Evolutionary conservation across 2,329 filamentous ascomycete species (phyloP).

Genomic region (Cladosporium sp.): DNA sequence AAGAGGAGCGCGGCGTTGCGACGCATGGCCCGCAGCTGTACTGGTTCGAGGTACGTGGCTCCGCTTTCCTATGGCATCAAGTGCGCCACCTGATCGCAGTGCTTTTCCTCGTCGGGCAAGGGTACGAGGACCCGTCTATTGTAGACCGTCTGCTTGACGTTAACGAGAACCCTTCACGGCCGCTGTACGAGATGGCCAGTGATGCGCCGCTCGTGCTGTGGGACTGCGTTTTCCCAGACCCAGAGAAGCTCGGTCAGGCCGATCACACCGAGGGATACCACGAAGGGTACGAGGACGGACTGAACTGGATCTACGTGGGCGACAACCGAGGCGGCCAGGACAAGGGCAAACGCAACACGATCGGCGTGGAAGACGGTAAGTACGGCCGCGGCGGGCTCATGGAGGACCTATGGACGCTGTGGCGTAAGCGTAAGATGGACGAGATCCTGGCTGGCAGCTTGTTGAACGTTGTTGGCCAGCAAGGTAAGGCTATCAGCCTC

Average conservation of each 20-base stretch:
- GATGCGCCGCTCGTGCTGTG: slow-evolving; percentile 90
- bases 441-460: slow-evolving; percentile 79
- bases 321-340: slow-evolving; percentile 55
- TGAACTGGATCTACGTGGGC: slow-evolving; percentile 79
- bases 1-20: slow-evolving; percentile 8
- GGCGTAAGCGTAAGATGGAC: slow-evolving; percentile 85
- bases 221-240: slow-evolving; percentile 84
- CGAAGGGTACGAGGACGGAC: slow-evolving; percentile 54
- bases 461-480: slow-evolving; percentile 60
- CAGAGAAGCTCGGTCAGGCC: slow-evolving; percentile 42
- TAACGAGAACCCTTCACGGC: slow-evolving; percentile 69
- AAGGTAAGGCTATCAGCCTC: slow-evolving; percentile 35
- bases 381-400: slow-evolving; percentile 68
- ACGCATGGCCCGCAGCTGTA: slow-evolving; percentile 66
- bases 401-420: slow-evolving; percentile 77
- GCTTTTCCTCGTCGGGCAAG: slow-evolving; percentile 89
- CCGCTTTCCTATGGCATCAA: slow-evolving; percentile 97
- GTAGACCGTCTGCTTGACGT: slow-evolving; percentile 76
- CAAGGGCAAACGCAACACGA: slow-evolving; percentile 32
- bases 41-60: slow-evolving; percentile 84
- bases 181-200: slow-evolving; percentile 86
- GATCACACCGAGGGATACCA: slow-evolving; percentile 40
- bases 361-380: slow-evolving; percentile 56
- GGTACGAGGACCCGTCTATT: slow-evolving; percentile 74
- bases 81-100: slow-evolving; percentile 92